Evolutionary conservation across 371 early-diverging fungal genomes (phyloP), one percentile per base, ranked within the genome.

Genomic region (Mycotypha africana): DNA sequence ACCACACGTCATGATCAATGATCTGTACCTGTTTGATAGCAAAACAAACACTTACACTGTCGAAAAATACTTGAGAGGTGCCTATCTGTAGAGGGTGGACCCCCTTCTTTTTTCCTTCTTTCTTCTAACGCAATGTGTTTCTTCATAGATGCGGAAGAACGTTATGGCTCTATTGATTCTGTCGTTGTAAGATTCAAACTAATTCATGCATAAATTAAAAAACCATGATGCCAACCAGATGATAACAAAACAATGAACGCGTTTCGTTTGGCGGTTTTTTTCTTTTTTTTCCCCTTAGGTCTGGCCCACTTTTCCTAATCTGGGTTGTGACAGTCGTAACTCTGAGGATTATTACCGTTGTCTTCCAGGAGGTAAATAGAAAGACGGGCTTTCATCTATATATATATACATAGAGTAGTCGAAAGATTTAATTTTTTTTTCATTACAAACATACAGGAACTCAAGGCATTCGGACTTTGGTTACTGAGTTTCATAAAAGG

Each of bases 241-340:
- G n/a, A n/a, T n/a, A n/a, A n/a, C n/a, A n/a, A n/a, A n/a, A n/a
- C n/a, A n/a, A n/a, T n/a, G n/a, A n/a, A n/a, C n/a, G n/a, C 28
- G 3, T 15, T 16, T 32, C 19, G 26, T 9, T n/a, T n/a, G n/a
- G n/a, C n/a, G n/a, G n/a, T n/a, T n/a, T n/a, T n/a, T n/a, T 19
- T 21, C 14, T 46, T 42, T 37, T 23, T 47, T 8, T 25, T 25
- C 33, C 20, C 5, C n/a, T 4, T 39, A 60, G 60, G 34, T 60
- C 34, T 60, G 60, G 60, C 51, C 60, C 0, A 38, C 45, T 25
- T 53, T 54, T 21, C 48, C 55, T 19, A 60, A 54, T 24, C 38
- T 60, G 25, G 60, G 60, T 16, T 60, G 60, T 44, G 60, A 60
- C 31, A 60, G 60, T 37, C 60, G 60, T 45, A 60, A 60, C 16